Percentiles rank a stretch among this genome's conserved stretches.
These are phyloP conservation scores for Ploettnerulaceae sp. DNA, from an alignment of 2,329 filamentous ascomycete genomes.

Conservation along the genomic window DNA sequence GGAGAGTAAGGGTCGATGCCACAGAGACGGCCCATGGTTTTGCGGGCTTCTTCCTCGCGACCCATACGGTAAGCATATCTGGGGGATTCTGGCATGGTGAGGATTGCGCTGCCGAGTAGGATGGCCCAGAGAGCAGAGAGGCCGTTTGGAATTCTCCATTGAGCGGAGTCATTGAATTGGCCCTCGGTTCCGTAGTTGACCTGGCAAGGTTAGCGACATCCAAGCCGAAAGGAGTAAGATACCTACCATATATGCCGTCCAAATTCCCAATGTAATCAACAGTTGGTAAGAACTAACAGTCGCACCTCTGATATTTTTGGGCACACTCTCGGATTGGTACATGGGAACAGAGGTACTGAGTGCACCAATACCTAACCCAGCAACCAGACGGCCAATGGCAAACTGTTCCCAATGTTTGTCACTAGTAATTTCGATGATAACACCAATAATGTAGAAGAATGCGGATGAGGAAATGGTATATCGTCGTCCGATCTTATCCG, in stretches of 20 bases:
- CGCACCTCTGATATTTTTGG: conserved; percentile 58
- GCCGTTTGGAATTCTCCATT: conserved; percentile 60
- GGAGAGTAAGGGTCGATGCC: conserved; percentile 38
- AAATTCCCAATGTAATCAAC: conserved; percentile 65
- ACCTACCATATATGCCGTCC: conserved; percentile 47
- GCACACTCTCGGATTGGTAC: conserved; percentile 64
- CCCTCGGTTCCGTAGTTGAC: conserved; percentile 57
- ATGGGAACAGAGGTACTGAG: conserved; percentile 61
- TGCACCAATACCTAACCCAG: conserved; percentile 60
- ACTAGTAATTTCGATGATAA: conserved; percentile 59
- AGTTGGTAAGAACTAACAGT: conserved; percentile 63
- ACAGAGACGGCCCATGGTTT: conserved; percentile 42
- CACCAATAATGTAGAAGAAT: conserved; percentile 59
- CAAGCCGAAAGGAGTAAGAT: background rate
- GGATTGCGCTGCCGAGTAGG: conserved; percentile 45
- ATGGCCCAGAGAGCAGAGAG: conserved; percentile 53
- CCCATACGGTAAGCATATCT: conserved; percentile 47
- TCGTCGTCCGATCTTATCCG: conserved; percentile 57
- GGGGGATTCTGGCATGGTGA: conserved; percentile 51
- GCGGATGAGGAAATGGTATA: conserved; percentile 58
- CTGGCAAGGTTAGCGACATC: conserved; percentile 34
- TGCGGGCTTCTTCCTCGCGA: conserved; percentile 44
- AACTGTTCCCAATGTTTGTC: conserved; percentile 56
- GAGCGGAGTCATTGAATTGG: conserved; percentile 39
- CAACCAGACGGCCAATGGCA: conserved; percentile 59